Base-by-base conservation (phyloP, 345 rosid genomes). In the Eucalyptus polyanthemos region DNA sequence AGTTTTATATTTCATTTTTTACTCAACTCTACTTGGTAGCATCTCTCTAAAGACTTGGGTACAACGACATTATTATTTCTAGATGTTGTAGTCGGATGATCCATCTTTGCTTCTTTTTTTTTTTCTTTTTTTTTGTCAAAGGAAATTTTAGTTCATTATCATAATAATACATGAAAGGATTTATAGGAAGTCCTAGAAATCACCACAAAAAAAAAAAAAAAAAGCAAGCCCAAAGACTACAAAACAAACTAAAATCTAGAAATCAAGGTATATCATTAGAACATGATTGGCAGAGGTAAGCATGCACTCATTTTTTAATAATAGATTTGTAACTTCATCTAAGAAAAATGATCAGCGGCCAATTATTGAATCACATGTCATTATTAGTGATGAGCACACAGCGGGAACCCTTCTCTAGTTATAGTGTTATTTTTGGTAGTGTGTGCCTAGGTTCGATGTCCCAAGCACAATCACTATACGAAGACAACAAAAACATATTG, bases 301-400 rank as follows among this genome's bases (percentile, higher is more conserved):
- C 16, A 27, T 5, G n/a, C 69, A 12, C 31, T 60, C 15, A 27
- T 60, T 29, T 29, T 60, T 60, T 31, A 25, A 27, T 5, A 27
- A 60, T 11, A 60, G 14, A 51, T 51, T 51, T 27, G 31, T 60
- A 27, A 60, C 69, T 60, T 25, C 7, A 60, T 60, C 15, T 2
- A 60, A 27, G 15, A 0, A 60, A 60, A 60, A 27, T 6, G 15
- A 60, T 27, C 0, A 4, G 8, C 0, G 2, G 15, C 16, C 8
- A 60, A 60, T 60, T 27, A 60, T 4, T 2, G 2, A 60, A 60
- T 60, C 31, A 25, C 67, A 6, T 4, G 29, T 25, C 3, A 60
- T 11, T 60, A 60, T 60, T 0, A 27, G 69, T 27, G 69, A 27
- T 60, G 14, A 27, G 69, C n/a, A 60, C 31, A 60, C 1, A 27